Percentiles rank a stretch among this genome's conserved stretches.
These are phyloP conservation scores for Phoenix roebelenii DNA, from an alignment of 176 grass and related monocot genomes.

Conservation along the genomic window DNA sequence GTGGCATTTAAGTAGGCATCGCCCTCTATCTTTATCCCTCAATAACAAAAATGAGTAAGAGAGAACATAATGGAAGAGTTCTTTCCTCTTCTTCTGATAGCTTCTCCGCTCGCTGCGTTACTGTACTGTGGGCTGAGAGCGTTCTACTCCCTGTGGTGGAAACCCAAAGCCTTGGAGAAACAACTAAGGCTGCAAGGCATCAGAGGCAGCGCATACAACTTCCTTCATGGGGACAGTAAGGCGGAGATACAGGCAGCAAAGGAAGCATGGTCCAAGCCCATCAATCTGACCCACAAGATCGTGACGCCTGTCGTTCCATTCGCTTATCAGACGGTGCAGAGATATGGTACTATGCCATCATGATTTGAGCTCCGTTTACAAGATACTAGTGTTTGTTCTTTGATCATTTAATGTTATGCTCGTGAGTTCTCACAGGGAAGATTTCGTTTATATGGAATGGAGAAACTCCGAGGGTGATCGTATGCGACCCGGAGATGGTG, in stretches of 20 bases:
- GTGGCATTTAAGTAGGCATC: too few species aligned
- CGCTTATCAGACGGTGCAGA: neutral
- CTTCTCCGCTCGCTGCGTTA: neutral
- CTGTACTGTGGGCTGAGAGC: neutral
- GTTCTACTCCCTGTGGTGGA: constrained; percentile 11
- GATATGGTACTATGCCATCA: neutral
- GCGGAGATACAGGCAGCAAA: neutral
- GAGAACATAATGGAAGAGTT: neutral
- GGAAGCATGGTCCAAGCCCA: constrained; percentile 9
- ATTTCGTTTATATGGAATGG: neutral
- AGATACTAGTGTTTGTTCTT: too few species aligned
- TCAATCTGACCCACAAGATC: constrained; percentile 6
- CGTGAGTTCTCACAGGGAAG: neutral
- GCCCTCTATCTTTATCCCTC: too few species aligned
- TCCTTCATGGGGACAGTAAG: constrained; percentile 2
- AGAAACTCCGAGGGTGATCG: constrained; percentile 5
- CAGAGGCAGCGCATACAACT: constrained; percentile 6
- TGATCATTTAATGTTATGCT: too few species aligned
- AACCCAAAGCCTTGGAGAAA: constrained; percentile 7
- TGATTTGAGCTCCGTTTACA: too few species aligned
- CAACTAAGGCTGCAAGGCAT: constrained; percentile 2
- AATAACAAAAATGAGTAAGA: too few species aligned
- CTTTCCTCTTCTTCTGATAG: constrained; percentile 2
- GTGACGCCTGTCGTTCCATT: neutral
- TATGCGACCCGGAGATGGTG: neutral